A percentile compares a stretch with the other conserved stretches of the same genome.
These are phyloP conservation scores for Salvia hispanica DNA, from an alignment of 257 asterid species.

Conservation along the genomic window DNA sequence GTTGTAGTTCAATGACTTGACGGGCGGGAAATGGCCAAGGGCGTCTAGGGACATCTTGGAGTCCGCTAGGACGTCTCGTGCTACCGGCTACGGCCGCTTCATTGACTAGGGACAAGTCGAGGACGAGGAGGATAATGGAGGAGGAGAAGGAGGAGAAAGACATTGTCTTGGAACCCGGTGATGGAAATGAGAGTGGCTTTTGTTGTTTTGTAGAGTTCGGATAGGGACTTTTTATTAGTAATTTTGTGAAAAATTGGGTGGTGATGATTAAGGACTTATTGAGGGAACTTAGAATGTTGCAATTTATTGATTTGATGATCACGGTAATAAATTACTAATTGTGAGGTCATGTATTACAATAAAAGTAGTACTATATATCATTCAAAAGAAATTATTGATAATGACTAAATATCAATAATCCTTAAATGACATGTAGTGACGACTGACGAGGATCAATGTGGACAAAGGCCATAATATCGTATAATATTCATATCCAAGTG, in stretches of 20 bases:
- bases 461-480: too few relatives aligned
- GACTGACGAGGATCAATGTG: too few relatives aligned
- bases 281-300: background rate
- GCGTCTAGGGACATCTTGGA: slow-evolving; percentile 52
- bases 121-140: slow-evolving; percentile 38
- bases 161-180: slow-evolving; percentile 38
- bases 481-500: too few relatives aligned
- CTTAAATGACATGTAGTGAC: too few relatives aligned
- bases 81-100: slow-evolving; percentile 36
- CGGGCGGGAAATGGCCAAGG: slow-evolving; percentile 56
- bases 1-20: slow-evolving; percentile 52
- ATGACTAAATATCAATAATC: too few relatives aligned
- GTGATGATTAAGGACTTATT: slow-evolving; percentile 36
- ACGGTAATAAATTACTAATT: too few relatives aligned
- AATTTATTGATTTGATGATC: too few relatives aligned
- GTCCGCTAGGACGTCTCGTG: slow-evolving; percentile 41
- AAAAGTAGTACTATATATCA: too few relatives aligned
- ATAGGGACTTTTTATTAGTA: slow-evolving; percentile 24
- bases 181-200: background rate
- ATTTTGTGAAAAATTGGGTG: slow-evolving; percentile 40
- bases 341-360: too few relatives aligned
- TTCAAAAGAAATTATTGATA: too few relatives aligned
- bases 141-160: slow-evolving; percentile 37
- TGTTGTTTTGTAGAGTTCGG: slow-evolving; percentile 11
- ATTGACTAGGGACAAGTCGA: slow-evolving; percentile 29